These are phyloP conservation scores for Triticum urartu DNA, from an alignment of 176 grass and related monocot genomes.

Conservation along the genomic window DNA sequence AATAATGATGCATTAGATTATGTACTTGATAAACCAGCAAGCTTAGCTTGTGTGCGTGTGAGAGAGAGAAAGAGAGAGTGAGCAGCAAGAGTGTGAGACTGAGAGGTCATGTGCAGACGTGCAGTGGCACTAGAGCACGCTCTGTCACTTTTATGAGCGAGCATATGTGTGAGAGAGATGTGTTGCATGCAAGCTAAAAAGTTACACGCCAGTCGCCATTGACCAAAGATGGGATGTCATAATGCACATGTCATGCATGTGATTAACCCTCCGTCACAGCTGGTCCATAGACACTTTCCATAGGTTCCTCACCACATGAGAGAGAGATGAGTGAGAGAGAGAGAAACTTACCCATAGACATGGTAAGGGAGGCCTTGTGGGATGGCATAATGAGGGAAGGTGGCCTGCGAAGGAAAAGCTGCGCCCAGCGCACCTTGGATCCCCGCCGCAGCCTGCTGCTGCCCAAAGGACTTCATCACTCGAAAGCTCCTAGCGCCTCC, in stretches of 20 bases:
- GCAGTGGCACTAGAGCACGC: slow-evolving; percentile 40
- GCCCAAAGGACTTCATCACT: slow-evolving; percentile 83
- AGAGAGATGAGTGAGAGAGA: background rate
- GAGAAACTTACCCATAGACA: slow-evolving; percentile 67
- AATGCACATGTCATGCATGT: slow-evolving; percentile 80
- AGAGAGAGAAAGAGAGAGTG: background rate
- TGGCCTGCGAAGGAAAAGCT: slow-evolving; percentile 80
- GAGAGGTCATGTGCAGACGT: slow-evolving; percentile 32
- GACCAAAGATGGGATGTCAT: slow-evolving; percentile 63
- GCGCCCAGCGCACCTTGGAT: slow-evolving; percentile 70
- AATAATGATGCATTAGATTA: background rate
- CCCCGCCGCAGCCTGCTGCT: slow-evolving; percentile 48
- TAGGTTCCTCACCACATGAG: background rate
- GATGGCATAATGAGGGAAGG: slow-evolving; percentile 94
- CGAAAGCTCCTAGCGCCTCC: slow-evolving; percentile 75
- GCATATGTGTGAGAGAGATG: slow-evolving; percentile 20
- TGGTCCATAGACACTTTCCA: slow-evolving; percentile 29
- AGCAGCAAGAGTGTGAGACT: background rate
- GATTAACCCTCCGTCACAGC: slow-evolving; percentile 27
- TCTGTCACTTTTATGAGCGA: slow-evolving; percentile 25
- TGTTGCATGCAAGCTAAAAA: slow-evolving; percentile 43
- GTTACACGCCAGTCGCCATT: slow-evolving; percentile 44
- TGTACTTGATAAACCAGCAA: background rate
- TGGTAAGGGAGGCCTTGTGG: slow-evolving; percentile 92
- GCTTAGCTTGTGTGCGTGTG: background rate